Percentiles rank a stretch among this genome's conserved stretches.
phyloP scores from a whole-genome alignment of 345 rosid genomes.

The Luvunga scandens region DNA sequence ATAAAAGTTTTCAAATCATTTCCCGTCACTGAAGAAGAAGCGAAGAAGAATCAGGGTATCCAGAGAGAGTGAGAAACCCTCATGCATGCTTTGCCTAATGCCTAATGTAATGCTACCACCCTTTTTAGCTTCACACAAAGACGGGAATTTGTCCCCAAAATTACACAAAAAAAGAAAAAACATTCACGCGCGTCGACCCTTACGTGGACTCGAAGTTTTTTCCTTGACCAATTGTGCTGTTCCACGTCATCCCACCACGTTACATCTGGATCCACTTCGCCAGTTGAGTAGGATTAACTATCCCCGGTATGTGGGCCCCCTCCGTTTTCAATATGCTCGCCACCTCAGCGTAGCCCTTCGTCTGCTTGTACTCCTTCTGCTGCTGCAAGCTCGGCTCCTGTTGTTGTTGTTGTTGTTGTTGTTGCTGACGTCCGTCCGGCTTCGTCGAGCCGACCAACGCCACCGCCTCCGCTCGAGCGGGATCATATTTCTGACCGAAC shows the following conservation, averaged over 20 bases:
- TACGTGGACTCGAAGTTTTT: background rate
- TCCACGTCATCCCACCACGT: constrained; percentile 15
- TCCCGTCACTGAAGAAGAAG: background rate
- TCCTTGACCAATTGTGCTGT: background rate
- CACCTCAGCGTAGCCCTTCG: constrained; percentile 51
- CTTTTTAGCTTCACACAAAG: no score
- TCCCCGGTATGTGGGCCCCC: constrained; percentile 61
- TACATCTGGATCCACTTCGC: constrained; percentile 66
- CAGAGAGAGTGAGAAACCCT: background rate
- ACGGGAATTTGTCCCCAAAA: no score
- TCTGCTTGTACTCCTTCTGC: constrained; percentile 23
- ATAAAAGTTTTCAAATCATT: background rate
- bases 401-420: no score
- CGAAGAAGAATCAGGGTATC: background rate
- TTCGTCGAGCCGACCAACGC: constrained; percentile 18
- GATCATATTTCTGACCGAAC: constrained; percentile 47
- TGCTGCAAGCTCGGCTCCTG: constrained; percentile 24
- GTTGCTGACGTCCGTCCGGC: background rate
- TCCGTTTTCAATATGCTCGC: constrained; percentile 55
- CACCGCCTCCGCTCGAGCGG: constrained; percentile 28
- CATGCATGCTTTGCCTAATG: background rate
- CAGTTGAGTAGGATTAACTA: constrained; percentile 71
- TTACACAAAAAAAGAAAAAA: no score
- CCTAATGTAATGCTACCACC: no score
- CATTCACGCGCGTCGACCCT: background rate